These are phyloP conservation scores for Boletus pseudo-olivaceus DNA, from an alignment of 768 basidiomycete genomes.

Conservation along the genomic window DNA sequence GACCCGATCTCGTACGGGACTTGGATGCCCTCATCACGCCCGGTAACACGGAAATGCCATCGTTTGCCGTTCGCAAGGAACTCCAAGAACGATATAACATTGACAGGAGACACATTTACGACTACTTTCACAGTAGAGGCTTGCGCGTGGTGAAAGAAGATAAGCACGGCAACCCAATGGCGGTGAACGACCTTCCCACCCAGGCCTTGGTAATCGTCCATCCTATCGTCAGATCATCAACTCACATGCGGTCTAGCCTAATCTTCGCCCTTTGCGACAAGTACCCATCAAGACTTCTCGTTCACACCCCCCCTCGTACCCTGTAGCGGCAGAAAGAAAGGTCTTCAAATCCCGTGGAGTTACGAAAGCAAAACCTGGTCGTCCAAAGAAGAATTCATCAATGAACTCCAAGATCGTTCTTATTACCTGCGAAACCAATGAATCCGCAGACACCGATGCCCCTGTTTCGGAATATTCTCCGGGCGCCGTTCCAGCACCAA, in stretches of 20 bases:
- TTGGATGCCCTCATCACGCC: constrained; percentile 68
- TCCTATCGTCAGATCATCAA: constrained; percentile 6
- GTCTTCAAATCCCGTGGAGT: constrained; percentile 25
- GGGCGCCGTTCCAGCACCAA: background rate
- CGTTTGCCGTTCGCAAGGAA: constrained; percentile 64
- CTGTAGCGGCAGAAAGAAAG: constrained; percentile 15
- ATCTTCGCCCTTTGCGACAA: constrained; percentile 31
- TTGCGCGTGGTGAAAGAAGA: constrained; percentile 64
- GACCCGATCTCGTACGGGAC: constrained; percentile 63
- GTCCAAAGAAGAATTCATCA: constrained; percentile 23
- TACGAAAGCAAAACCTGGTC: constrained; percentile 31
- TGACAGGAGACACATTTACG: constrained; percentile 73
- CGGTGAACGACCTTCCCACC: constrained; percentile 17
- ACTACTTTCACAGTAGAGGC: constrained; percentile 68
- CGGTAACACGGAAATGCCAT: constrained; percentile 71
- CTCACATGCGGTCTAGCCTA: constrained; percentile 24
- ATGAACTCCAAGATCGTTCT: constrained; percentile 5
- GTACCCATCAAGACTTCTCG: constrained; percentile 16
- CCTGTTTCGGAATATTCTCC: constrained; percentile 11
- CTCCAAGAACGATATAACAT: constrained; percentile 68
- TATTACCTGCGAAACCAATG: constrained; percentile 7
- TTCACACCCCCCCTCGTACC: constrained; percentile 18
- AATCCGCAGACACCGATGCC: constrained; percentile 2
- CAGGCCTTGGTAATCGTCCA: constrained; percentile 19
- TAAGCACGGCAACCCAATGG: constrained; percentile 50